Base-by-base conservation (phyloP, 2,329 filamentous ascomycete genomes). In the Xylariaceae sp. region DNA sequence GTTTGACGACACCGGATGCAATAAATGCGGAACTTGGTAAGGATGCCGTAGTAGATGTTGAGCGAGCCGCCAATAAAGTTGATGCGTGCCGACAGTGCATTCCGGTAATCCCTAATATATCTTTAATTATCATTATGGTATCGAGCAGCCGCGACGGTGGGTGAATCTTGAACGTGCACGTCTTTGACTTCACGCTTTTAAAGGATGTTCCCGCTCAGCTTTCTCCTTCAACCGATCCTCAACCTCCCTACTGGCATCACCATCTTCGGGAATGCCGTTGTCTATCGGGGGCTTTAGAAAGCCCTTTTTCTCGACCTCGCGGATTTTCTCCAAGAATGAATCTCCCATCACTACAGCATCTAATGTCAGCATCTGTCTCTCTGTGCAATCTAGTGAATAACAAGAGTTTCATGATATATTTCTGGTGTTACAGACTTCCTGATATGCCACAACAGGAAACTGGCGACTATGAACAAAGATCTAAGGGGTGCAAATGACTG, bases 291-390 rank as follows among this genome's bases (percentile, higher is more conserved):
- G 40, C 44, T 63, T 58, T 16, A 70, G 50, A 44, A 62, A 68
- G 0, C 65, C 66, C 46, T 61, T 65, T 16, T 44, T 43, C 16
- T 66, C 65, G 7, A 65, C 63, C 47, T 66, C 63, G 29, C 60
- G 58, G 19, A 70, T 68, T 50, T 58, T 57, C 57, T 67, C 53
- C 29, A 67, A 50, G 44, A 70, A 68, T 14, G 64, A 65, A 7
- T 67, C 59, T 1, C 64, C 67, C 67, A 70, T 70, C 63, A 69
- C 32, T 37, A 37, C 3, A 37, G 5, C 9, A 37, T 37, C 14
- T 37, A 16, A 3, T 7, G 32, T 37, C 32, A 37, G 32, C 32
- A 37, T 37, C 12, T 12, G 5, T 37, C 14, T 14, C 14, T 37
- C 9, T 37, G 3, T 37, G 9, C 32, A 37, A 37, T 7, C 32